A percentile compares a stretch with the other conserved stretches of the same genome.
Conservation (phyloP, 441 rosid species). For the Isatis lusitanica region DNA sequence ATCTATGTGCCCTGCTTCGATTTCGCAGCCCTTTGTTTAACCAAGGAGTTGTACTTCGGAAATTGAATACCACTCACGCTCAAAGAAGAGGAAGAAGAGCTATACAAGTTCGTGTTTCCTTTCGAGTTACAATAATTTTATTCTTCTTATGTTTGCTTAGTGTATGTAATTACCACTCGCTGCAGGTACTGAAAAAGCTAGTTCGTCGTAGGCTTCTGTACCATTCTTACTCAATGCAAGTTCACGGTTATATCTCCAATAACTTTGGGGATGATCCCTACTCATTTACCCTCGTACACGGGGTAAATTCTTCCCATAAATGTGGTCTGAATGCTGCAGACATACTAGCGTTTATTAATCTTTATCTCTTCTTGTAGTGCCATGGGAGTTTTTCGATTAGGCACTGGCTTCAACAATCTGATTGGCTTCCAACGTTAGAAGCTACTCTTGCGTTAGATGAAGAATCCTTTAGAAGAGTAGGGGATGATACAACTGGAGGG, state of each 20-base stretch:
- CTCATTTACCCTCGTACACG: constrained; percentile 82
- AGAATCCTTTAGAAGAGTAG: constrained; percentile 81
- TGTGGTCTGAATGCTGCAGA: background rate
- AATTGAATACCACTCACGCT: constrained; percentile 66
- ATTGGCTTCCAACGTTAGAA: constrained; percentile 97
- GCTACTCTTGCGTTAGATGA: constrained; percentile 95
- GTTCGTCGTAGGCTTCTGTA: constrained; percentile 76
- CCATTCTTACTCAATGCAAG: constrained; percentile 95
- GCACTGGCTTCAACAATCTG: constrained; percentile 93
- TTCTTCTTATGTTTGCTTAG: background rate
- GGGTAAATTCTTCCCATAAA: constrained; percentile 49
- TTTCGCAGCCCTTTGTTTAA: constrained; percentile 78
- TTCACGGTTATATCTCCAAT: constrained; percentile 74
- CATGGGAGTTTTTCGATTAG: constrained; percentile 94
- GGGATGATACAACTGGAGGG: constrained; percentile 96
- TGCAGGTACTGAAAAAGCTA: constrained; percentile 83
- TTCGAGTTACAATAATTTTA: background rate
- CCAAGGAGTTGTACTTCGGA: constrained; percentile 81
- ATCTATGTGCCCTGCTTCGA: constrained; percentile 36
- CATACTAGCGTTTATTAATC: background rate
- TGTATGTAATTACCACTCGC: background rate
- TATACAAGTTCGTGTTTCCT: constrained; percentile 58
- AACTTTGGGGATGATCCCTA: constrained; percentile 39
- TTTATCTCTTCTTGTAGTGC: constrained; percentile 49
- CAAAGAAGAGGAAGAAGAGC: constrained; percentile 91